phyloP scores from a whole-genome alignment of 2,329 filamentous ascomycete genomes.

The Trichoderma cornu-damae region DNA sequence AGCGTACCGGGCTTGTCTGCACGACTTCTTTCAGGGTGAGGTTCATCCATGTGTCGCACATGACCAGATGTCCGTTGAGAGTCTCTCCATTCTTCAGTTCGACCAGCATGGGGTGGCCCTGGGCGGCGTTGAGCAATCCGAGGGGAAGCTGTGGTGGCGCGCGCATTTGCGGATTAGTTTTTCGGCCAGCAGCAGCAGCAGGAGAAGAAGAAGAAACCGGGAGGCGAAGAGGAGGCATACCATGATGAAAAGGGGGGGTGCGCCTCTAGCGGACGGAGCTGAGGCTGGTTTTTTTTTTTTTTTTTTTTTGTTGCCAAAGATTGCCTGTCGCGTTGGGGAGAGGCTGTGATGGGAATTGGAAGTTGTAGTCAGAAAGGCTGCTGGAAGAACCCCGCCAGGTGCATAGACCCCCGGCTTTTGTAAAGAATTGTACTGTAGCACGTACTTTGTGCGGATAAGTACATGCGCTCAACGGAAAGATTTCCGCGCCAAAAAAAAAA shows the following conservation, averaged over 20 bases:
- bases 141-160: constrained; percentile 52
- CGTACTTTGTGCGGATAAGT: neutral
- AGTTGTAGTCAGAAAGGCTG: constrained; percentile 2
- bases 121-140: constrained; percentile 87
- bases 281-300: neutral
- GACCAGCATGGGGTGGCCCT: constrained; percentile 96
- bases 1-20: constrained; percentile 74
- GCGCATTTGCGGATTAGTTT: constrained; percentile 25
- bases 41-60: constrained; percentile 99
- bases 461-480: constrained; percentile 4
- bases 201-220: neutral
- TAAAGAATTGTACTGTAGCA: neutral
- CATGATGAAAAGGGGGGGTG: constrained; percentile 12
- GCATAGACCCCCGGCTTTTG: constrained; percentile 28
- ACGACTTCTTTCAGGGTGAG: constrained; percentile 94
- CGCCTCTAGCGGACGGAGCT: constrained; percentile 7
- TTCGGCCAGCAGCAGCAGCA: constrained; percentile 13
- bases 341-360: neutral
- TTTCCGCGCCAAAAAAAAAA: constrained; percentile 17
- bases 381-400: constrained; percentile 25
- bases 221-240: neutral
- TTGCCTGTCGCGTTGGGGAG: constrained; percentile 1
- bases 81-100: constrained; percentile 98
- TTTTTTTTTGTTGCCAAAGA: neutral
- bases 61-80: constrained; percentile 90